Evolutionary conservation across 768 basidiomycete genomes (phyloP), one percentile per base, ranked within the genome.

Genomic region (Galerina sulciceps): DNA sequence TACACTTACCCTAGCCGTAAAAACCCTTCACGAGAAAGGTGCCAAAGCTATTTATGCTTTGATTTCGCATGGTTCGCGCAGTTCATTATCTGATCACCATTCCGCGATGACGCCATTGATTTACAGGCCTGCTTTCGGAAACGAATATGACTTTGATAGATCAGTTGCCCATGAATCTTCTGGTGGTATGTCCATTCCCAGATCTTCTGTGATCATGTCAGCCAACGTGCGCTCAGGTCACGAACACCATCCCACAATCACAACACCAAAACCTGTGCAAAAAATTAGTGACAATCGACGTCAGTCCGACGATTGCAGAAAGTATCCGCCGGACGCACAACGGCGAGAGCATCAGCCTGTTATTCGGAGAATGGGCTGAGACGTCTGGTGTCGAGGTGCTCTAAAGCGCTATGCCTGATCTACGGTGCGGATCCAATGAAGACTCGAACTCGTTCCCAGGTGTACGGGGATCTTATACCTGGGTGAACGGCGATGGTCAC

Each of bases 281-380:
- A 35, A 98, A 97, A 72, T 80, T 99, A 53, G 85, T 90, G 65
- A 89, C 90, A 8, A 86, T 99, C 66, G 97, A 99, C 74, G 85
- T 99, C 67, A 91, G 89, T 69, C 85, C 93, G 23, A 93, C 92
- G 37, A 88, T 99, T 63, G 92, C 97, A 5, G 97, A 99, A 79
- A 94, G 93, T 64, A 97, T 99, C 55, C 88, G 97, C 41, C 82
- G 96, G 59, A 95, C 93, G 3, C 94, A 96, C 73, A 96, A 96
- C 60, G 94, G 94, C 57, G 94, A 96, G 76, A 94, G 92, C 61
- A 94, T 96, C 67, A 93, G 91, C 62, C 71, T 94, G 36, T 77
- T 96, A 10, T 95, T 96, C 64, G 91, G 90, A 40, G 93, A 93
- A 67, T 92, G 89, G 87, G 80, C 87, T 22, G 87, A 88, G 66